Evolutionary conservation across 2,329 filamentous ascomycete species (phyloP).

Genomic region (Paraphoma sp.): DNA sequence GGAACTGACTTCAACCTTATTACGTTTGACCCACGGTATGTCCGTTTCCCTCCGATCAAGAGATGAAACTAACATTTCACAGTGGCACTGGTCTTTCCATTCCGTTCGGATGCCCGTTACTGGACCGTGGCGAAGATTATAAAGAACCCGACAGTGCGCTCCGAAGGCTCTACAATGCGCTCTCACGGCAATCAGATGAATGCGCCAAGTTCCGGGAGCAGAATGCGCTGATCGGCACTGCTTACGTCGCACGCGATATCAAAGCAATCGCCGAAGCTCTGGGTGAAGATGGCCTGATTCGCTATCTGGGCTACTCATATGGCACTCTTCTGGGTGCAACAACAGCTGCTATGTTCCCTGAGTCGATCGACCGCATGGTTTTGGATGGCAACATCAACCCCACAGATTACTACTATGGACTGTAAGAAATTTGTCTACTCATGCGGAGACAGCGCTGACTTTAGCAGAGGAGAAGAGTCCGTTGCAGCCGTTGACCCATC

Average conservation of each 20-base stretch:
- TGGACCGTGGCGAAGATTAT: background rate
- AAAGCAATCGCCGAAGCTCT: conserved; percentile 54
- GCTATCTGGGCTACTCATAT: conserved; percentile 52
- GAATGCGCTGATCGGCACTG: conserved; percentile 46
- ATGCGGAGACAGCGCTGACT: background rate
- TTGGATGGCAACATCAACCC: conserved; percentile 53
- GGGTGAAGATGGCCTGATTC: conserved; percentile 49
- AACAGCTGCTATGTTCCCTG: conserved; percentile 32
- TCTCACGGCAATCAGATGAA: background rate
- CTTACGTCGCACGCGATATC: conserved; percentile 55
- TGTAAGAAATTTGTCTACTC: background rate
- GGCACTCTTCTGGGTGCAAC: conserved; percentile 48
- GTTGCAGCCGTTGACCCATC: conserved; percentile 2
- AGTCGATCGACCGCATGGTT: conserved; percentile 23
- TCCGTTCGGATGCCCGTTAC: background rate
- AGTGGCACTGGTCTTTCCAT: conserved; percentile 2
- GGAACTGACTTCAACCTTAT: conserved; percentile 4
- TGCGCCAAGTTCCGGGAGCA: background rate
- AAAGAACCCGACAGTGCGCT: conserved; percentile 1
- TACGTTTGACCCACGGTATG: conserved; percentile 5
- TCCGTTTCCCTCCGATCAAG: background rate
- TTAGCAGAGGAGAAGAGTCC: conserved; percentile 3
- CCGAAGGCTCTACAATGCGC: background rate
- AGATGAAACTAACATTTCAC: background rate
- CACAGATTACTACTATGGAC: conserved; percentile 11